Base-by-base conservation (phyloP, 2,329 filamentous ascomycete genomes). In the Penicillium sp. region DNA sequence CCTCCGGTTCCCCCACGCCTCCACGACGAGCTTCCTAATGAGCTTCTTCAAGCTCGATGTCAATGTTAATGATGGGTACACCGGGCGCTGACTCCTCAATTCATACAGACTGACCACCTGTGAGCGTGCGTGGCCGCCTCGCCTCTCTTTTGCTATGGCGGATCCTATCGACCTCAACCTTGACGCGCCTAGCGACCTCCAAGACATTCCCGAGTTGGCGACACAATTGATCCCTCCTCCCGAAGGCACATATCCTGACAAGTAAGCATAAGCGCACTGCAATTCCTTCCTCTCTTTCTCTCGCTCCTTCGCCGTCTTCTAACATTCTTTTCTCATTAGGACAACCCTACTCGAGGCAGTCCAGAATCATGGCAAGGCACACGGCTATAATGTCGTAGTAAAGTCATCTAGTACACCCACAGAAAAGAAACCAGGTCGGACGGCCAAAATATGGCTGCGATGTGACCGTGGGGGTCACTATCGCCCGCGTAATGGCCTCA, bases 321-420 rank as follows among this genome's bases (percentile, higher is more conserved):
- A 26, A 51, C 40, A 15, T 26, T 41, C 44, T 17, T 34, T 41
- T 41, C 32, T 36, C 21, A 45, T 21, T 48, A 74, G 72, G 56
- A 55, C 67, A 4, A 64, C 72, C 17, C 63, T 76, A 43, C 64
- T 76, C 29, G 62, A 70, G 3, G 67, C 73, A 10, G 72, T 76
- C 20, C 72, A 76, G 51, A 67, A 66, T 8, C 73, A 75, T 55
- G 72, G 70, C 24, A 75, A 75, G 59, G 60, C 67, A 3, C 72
- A 76, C 59, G 73, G 73, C 17, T 76, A 76, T 54, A 75, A 75
- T 56, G 68, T 76, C 20, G 74, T 76, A 7, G 71, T 76, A 43
- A 76, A 76, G 45, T 75, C 74, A n/a, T 76, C 74, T 15, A 75
- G 73, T 52, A 75, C 70, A 1, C 73, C 74, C 6, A 76, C 72